A percentile compares a stretch with the other conserved stretches of the same genome.
phyloP scores from a whole-genome alignment of 176 grass and related monocot genomes.

The Cenchrus americanus region DNA sequence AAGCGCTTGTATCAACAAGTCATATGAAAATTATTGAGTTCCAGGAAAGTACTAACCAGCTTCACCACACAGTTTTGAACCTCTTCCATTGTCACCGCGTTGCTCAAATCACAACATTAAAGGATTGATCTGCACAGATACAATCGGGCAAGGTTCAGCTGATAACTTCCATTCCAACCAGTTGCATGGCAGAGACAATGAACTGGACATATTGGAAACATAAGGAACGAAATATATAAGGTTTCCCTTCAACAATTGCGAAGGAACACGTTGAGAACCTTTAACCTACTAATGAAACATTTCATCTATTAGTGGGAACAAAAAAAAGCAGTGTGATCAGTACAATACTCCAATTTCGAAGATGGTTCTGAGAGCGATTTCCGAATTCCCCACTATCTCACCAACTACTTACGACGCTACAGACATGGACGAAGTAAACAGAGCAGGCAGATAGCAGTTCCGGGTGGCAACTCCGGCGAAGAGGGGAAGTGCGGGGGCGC shows the following conservation, averaged over 20 bases:
- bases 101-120: background rate
- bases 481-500: background rate
- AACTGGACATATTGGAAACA: background rate
- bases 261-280: too few species aligned
- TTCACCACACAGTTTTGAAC: slow-evolving; percentile 61
- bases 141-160: background rate
- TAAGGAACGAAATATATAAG: background rate
- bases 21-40: background rate
- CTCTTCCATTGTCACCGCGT: slow-evolving; percentile 43
- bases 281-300: background rate
- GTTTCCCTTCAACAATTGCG: too few species aligned
- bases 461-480: background rate
- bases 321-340: background rate
- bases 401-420: background rate
- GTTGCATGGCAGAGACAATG: background rate
- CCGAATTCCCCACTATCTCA: background rate
- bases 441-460: background rate
- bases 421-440: background rate
- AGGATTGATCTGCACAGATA: background rate
- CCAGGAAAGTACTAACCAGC: slow-evolving; percentile 49
- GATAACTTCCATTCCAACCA: background rate
- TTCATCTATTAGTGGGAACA: too few species aligned
- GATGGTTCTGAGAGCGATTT: background rate
- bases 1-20: slow-evolving; percentile 4
- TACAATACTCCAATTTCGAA: background rate